These are phyloP conservation scores for Sugiyamaella sp. DNA, from an alignment of 1,139 yeast species.

Conservation along the genomic window DNA sequence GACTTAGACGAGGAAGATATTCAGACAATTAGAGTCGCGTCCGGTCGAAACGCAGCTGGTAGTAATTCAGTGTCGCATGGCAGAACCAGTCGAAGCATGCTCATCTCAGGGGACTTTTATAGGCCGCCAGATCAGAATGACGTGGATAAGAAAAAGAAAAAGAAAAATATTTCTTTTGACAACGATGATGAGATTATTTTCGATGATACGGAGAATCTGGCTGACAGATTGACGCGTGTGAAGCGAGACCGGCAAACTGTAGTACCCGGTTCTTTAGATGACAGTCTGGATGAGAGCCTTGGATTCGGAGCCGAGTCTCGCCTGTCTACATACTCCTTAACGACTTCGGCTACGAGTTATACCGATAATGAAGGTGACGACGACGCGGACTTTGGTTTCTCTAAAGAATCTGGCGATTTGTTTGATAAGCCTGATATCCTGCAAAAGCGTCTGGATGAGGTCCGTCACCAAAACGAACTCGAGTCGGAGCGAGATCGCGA, in stretches of 20 bases:
- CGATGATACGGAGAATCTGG: slow-evolving; percentile 22
- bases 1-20: slow-evolving; percentile 11
- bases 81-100: not conserved
- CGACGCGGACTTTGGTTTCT: slow-evolving; percentile 18
- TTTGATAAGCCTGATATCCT: slow-evolving; percentile 19
- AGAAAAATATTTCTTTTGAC: slow-evolving; percentile 6
- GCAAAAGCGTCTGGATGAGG: slow-evolving; percentile 17
- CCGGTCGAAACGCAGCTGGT: not conserved
- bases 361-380: slow-evolving; percentile 31
- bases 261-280: slow-evolving; percentile 20
- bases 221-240: slow-evolving; percentile 12
- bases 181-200: slow-evolving; percentile 32
- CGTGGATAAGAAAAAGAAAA: not conserved
- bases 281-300: slow-evolving; percentile 24
- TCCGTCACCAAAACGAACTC: slow-evolving; percentile 22
- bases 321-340: slow-evolving; percentile 26
- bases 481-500: slow-evolving; percentile 29
- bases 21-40: slow-evolving; percentile 11
- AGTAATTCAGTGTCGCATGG: not conserved
- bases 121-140: slow-evolving; percentile 14
- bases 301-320: slow-evolving; percentile 30
- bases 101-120: slow-evolving; percentile 17
- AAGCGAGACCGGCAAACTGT: slow-evolving; percentile 4
- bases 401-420: slow-evolving; percentile 16
- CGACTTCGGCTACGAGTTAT: slow-evolving; percentile 25